A percentile compares a stretch with the other conserved stretches of the same genome.
These are phyloP conservation scores for Phytopythium litorale DNA, from an alignment of 352 stramenopile species.

Conservation along the genomic window DNA sequence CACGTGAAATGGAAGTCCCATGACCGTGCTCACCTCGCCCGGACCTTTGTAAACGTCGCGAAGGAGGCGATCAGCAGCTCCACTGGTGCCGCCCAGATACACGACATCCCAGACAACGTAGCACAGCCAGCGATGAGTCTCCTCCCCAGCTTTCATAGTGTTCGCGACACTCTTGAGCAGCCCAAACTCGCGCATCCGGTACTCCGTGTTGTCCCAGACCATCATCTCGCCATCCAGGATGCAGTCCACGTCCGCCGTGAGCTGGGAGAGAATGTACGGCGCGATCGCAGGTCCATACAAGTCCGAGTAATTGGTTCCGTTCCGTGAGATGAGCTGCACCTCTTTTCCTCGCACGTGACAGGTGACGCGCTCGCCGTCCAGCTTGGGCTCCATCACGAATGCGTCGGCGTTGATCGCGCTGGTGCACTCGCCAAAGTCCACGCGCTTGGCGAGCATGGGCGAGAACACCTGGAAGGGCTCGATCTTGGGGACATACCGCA, in stretches of 20 bases:
- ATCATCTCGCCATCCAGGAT: constrained; percentile 89
- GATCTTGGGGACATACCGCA: constrained; percentile 78
- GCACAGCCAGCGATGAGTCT: constrained; percentile 70
- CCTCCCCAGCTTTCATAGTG: constrained; percentile 43
- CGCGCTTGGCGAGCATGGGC: constrained; percentile 82
- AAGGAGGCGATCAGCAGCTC: constrained; percentile 45
- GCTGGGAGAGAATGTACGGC: constrained; percentile 57
- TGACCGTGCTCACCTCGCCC: constrained; percentile 55
- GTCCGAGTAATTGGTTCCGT: constrained; percentile 81
- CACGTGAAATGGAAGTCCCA: constrained; percentile 64
- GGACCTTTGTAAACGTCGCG: constrained; percentile 59
- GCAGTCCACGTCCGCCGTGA: constrained; percentile 53
- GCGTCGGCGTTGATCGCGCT: constrained; percentile 56
- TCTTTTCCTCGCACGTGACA: constrained; percentile 60
- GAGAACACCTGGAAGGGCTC: constrained; percentile 84
- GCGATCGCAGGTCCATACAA: constrained; percentile 58
- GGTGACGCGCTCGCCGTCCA: constrained; percentile 81
- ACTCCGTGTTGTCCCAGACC: constrained; percentile 84
- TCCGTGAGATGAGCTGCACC: constrained; percentile 83
- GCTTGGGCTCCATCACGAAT: constrained; percentile 84
- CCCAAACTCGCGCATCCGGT: constrained; percentile 71
- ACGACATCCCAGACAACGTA: constrained; percentile 86
- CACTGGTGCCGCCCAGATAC: constrained; percentile 45
- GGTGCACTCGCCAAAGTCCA: constrained; percentile 82
- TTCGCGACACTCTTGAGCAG: constrained; percentile 80